Base-by-base conservation (phyloP, 169 alveolate genomes). In the Toxoplasma gondii region DNA sequence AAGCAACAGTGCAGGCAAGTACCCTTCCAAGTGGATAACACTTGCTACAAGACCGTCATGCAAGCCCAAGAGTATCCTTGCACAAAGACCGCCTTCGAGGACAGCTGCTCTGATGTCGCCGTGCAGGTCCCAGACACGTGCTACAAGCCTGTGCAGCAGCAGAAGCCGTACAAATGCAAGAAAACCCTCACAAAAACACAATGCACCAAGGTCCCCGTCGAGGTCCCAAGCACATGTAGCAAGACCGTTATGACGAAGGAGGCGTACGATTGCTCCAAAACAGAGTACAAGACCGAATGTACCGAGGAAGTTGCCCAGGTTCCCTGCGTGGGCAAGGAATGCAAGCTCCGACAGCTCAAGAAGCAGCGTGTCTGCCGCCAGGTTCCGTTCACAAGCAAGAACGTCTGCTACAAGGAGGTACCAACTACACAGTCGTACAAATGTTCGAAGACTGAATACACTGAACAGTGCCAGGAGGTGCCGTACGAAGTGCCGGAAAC, bases 121-220 rank as follows among this genome's bases (percentile, higher is more conserved):
- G 92, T 82, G 45, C 74, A 84, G 78, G 88, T 82, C n/a, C 87
- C 92, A 1, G 92, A 69, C 31, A 92, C 87, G 92, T 92, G 95
- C 67, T 84, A 82, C 92, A 91, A 84, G 64, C 53, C 83, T 43
- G 95, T 92, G 36, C 88, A 58, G 69, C 88, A 84, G 69, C 92
- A 92, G 95, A 92, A 69, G 43, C 95, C 92, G 5, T 92, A 92
- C 92, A 92, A 92, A 22, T 92, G 95, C 92, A 92, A 84, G 81
- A 92, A 82, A 88, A 91, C 74, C 44, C 64, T 53, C 36, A 91
- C 87, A 31, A 83, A 34, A 19, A 82, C 49, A 24, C 95, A 91
- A 10, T 93, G 95, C 93, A 88, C 82, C 41, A 78, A 54, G 91
- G 95, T 41, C 36, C 83, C 91, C 49, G 74, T 45, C 54, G 91